phyloP scores from a whole-genome alignment of 169 alveolate genomes.

The Cryptosporidium felis region DNA sequence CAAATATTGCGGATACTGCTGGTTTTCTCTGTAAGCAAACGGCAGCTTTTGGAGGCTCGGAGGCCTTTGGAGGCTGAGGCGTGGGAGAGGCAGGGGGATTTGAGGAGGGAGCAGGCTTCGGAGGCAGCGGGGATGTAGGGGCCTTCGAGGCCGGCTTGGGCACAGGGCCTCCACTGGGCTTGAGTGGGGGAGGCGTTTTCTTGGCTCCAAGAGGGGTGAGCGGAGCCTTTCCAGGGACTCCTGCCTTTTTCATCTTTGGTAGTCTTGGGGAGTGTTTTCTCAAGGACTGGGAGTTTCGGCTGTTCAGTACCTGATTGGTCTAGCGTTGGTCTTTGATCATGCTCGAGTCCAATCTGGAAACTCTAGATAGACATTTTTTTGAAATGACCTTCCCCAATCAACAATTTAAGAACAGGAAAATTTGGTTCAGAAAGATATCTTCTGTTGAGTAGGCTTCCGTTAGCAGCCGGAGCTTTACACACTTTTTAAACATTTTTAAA shows the following conservation, averaged over 20 bases:
- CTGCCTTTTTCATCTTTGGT: neutral
- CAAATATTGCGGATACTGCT: neutral
- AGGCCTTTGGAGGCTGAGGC: neutral
- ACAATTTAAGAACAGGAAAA: no score
- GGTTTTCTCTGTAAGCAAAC: neutral
- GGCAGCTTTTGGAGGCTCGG: neutral
- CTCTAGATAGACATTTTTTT: neutral
- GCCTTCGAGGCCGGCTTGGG: neutral
- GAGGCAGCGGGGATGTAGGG: neutral
- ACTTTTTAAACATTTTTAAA: no score
- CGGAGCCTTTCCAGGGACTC: conserved; percentile 18
- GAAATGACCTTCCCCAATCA: no score
- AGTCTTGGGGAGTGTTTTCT: no score
- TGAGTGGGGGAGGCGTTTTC: neutral
- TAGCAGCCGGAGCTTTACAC: no score
- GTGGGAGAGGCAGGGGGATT: neutral
- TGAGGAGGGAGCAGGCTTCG: neutral
- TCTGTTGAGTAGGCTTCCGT: no score
- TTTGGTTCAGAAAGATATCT: no score
- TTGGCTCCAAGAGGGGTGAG: neutral
- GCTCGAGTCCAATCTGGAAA: neutral
- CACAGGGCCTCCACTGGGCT: neutral
- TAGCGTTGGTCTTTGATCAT: neutral
- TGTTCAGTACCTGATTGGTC: no score
- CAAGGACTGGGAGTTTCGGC: no score